Evolutionary conservation across 1,139 yeast species (phyloP).

Genomic region (Sugiyamaella neomexicana): DNA sequence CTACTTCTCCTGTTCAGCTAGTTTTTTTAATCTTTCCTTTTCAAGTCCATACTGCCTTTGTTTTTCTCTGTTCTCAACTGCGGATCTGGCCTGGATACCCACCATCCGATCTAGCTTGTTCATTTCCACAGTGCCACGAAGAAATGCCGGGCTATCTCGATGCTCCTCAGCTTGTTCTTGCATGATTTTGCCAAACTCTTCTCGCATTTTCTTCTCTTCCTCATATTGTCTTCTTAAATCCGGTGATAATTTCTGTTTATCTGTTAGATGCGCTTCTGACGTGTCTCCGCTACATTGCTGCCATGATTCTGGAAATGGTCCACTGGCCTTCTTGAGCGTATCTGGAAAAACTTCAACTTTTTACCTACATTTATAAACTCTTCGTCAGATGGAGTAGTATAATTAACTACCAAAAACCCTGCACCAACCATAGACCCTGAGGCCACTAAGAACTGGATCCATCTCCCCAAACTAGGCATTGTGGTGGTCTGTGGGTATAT

Average conservation of each 20-base stretch:
- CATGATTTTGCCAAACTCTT: conserved; percentile 61
- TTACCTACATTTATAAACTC: conserved; percentile 54
- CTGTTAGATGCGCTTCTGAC: conserved; percentile 2
- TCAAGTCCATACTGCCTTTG: conserved; percentile 28
- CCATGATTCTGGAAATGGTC: too few relatives aligned
- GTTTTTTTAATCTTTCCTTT: conserved; percentile 31
- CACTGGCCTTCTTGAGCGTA: too few relatives aligned
- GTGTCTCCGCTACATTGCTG: too few relatives aligned
- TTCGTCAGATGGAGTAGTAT: conserved; percentile 82
- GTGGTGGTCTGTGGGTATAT: background rate
- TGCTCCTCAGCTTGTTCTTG: conserved; percentile 28
- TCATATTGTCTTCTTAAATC: conserved; percentile 79
- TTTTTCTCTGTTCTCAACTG: conserved; percentile 28
- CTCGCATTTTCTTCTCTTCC: conserved; percentile 56
- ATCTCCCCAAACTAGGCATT: conserved; percentile 43
- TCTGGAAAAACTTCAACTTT: too few relatives aligned
- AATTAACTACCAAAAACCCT: conserved; percentile 66
- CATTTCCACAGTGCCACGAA: conserved; percentile 34
- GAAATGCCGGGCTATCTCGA: conserved; percentile 36
- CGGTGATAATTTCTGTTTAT: conserved; percentile 55
- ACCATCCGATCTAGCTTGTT: conserved; percentile 31
- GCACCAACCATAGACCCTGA: conserved; percentile 63
- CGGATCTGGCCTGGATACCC: conserved; percentile 31
- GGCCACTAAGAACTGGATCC: conserved; percentile 58
- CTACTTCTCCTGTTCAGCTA: conserved; percentile 37